These are phyloP conservation scores for Rhodotorula kratochvilovae DNA, from an alignment of 768 basidiomycete species.

Conservation along the genomic window DNA sequence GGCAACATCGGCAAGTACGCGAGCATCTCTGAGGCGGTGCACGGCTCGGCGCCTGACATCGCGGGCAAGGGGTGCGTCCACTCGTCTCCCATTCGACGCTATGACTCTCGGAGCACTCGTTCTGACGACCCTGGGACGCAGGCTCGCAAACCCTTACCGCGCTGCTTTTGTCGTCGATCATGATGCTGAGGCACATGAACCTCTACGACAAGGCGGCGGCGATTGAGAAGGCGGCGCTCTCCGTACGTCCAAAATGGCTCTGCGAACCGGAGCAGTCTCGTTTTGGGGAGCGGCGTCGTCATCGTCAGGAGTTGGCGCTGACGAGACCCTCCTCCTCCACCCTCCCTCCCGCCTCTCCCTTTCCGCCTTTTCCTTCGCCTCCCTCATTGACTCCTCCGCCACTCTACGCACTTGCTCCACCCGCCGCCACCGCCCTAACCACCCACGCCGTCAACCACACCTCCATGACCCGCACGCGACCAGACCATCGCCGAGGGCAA, in stretches of 20 bases:
- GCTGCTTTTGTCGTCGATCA: slow-evolving; percentile 77
- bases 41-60: slow-evolving; percentile 99
- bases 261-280: no score
- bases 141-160: slow-evolving; percentile 99
- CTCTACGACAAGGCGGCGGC: slow-evolving; percentile 72
- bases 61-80: slow-evolving; percentile 65
- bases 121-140: slow-evolving; percentile 54
- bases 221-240: slow-evolving; percentile 86
- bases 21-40: slow-evolving; percentile 98
- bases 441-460: no score
- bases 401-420: no score
- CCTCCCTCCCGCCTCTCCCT: neutral
- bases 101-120: slow-evolving; percentile 87
- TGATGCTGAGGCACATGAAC: slow-evolving; percentile 99
- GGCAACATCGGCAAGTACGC: slow-evolving; percentile 64
- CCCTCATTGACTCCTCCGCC: no score
- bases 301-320: no score
- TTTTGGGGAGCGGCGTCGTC: no score
- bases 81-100: no score
- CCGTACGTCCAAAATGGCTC: slow-evolving; percentile 59
- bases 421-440: no score
- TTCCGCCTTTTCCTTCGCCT: no score
- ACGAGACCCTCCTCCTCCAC: neutral
- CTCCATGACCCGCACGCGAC: no score
- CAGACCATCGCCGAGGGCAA: slow-evolving; percentile 45